Conservation (phyloP, 2,329 filamentous ascomycete genomes). For the Sarocladiaceae sp. region DNA sequence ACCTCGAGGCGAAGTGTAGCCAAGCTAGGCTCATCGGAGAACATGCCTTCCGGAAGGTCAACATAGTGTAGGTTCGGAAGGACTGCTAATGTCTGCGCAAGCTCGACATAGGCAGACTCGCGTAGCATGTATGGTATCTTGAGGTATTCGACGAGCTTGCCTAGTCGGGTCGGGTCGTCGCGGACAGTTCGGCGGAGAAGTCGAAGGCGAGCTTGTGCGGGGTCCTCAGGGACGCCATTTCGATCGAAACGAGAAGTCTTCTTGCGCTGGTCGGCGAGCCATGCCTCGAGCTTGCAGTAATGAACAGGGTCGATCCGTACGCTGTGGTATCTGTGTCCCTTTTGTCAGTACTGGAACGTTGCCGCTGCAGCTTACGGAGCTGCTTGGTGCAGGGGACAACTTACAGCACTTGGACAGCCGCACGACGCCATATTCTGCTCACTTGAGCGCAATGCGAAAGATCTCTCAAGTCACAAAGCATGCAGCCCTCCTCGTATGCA, state of each 20-base stretch:
- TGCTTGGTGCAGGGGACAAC: too few species aligned
- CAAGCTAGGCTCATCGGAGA: conserved; percentile 72
- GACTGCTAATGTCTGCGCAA: conserved; percentile 81
- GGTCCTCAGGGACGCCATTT: conserved; percentile 77
- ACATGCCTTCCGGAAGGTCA: conserved; percentile 86
- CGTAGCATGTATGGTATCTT: conserved; percentile 95
- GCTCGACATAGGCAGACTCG: conserved; percentile 77
- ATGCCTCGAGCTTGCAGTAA: conserved; percentile 84
- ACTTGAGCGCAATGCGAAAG: conserved; percentile 75
- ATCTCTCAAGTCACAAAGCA: conserved; percentile 90
- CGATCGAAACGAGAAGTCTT: conserved; percentile 68
- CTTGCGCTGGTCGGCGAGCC: conserved; percentile 75
- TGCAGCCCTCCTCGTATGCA: conserved; percentile 74
- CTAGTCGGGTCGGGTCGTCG: conserved; percentile 66
- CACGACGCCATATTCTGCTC: conserved; percentile 65
- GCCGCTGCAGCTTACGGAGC: too few species aligned
- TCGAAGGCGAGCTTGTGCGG: conserved; percentile 69
- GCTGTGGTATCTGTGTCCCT: conserved; percentile 66
- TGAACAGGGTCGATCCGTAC: conserved; percentile 92
- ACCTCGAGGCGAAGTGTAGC: conserved; percentile 77
- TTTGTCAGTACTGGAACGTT: not conserved
- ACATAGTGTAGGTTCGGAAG: conserved; percentile 83
- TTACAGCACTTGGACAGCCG: conserved; percentile 55
- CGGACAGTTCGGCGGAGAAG: conserved; percentile 79
- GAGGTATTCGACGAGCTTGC: conserved; percentile 68